Evolutionary conservation across 1,284 basidiomycete genomes (phyloP).

Genomic region (Ustilago esculenta): DNA sequence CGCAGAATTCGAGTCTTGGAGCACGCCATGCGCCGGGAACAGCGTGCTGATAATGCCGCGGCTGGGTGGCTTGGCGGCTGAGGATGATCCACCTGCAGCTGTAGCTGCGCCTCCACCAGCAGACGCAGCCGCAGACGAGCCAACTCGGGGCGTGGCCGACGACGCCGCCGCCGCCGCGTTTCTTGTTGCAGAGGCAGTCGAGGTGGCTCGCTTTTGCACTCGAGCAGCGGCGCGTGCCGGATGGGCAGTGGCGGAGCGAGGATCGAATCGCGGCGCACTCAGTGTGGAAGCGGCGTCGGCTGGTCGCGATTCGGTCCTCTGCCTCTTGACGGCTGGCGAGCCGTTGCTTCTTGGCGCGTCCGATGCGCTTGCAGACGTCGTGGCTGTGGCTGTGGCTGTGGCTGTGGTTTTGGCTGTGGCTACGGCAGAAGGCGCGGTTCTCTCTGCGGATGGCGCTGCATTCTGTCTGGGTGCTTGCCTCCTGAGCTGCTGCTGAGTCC

Average conservation of each 20-base stretch:
- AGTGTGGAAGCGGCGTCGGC: slow-evolving; percentile 5
- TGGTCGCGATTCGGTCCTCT: slow-evolving; percentile 17
- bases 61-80: slow-evolving; percentile 5
- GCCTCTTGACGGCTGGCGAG: slow-evolving; percentile 15
- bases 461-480: slow-evolving; percentile 12
- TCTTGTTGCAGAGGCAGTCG: background rate
- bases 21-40: slow-evolving; percentile 35
- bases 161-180: slow-evolving; percentile 8
- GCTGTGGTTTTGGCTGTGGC: background rate
- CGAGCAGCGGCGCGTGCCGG: background rate
- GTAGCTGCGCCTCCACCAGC: no score
- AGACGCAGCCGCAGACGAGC: slow-evolving; percentile 13
- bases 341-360: slow-evolving; percentile 3
- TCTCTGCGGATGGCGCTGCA: background rate
- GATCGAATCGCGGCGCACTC: slow-evolving; percentile 23
- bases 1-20: slow-evolving; percentile 17
- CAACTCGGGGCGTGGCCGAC: background rate
- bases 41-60: slow-evolving; percentile 29
- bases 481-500: slow-evolving; percentile 28
- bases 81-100: no score
- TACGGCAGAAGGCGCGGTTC: no score
- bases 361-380: background rate
- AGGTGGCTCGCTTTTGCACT: background rate
- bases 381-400: background rate
- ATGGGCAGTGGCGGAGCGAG: slow-evolving; percentile 13